phyloP scores from a whole-genome alignment of 2,329 filamentous ascomycete species.

The Fonsecaea erecta region DNA sequence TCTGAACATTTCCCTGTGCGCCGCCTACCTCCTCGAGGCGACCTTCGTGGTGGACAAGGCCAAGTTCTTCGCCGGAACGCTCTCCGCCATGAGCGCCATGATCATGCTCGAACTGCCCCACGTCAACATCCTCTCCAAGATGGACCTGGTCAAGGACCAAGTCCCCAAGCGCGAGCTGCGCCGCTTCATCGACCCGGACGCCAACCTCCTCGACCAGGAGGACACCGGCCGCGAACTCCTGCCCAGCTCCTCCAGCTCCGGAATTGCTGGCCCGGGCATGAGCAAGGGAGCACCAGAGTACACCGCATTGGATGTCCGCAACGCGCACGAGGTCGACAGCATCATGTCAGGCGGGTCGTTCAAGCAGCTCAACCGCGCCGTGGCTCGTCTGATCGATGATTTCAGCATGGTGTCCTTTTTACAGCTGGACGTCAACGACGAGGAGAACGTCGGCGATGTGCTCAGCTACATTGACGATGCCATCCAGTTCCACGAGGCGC shows the following conservation, averaged over 20 bases:
- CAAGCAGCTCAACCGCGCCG: constrained; percentile 80
- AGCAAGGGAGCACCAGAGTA: constrained; percentile 42
- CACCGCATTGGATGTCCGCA: constrained; percentile 51
- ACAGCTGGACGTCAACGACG: constrained; percentile 84
- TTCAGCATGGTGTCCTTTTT: constrained; percentile 98
- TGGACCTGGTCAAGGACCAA: constrained; percentile 93
- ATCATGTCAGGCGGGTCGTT: constrained; percentile 84
- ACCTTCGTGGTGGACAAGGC: constrained; percentile 94
- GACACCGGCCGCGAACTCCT: constrained; percentile 59
- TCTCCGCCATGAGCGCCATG: constrained; percentile 98
- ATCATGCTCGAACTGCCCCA: constrained; percentile 97
- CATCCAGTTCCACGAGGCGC: constrained; percentile 90
- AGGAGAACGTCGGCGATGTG: constrained; percentile 84
- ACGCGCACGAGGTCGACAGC: constrained; percentile 66
- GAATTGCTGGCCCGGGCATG: not conserved
- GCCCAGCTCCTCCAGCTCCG: not conserved
- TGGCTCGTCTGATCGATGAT: constrained; percentile 89
- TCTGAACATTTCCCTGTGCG: constrained; percentile 88
- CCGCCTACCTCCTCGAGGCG: constrained; percentile 90
- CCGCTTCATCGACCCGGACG: constrained; percentile 86
- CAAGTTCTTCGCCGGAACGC: constrained; percentile 95
- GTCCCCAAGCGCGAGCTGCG: constrained; percentile 86
- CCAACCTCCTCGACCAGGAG: constrained; percentile 79
- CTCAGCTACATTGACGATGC: constrained; percentile 93
- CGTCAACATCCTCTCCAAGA: constrained; percentile 94